phyloP scores from a whole-genome alignment of 2,329 filamentous ascomycete species.

The Talaromyces funiculosus region DNA sequence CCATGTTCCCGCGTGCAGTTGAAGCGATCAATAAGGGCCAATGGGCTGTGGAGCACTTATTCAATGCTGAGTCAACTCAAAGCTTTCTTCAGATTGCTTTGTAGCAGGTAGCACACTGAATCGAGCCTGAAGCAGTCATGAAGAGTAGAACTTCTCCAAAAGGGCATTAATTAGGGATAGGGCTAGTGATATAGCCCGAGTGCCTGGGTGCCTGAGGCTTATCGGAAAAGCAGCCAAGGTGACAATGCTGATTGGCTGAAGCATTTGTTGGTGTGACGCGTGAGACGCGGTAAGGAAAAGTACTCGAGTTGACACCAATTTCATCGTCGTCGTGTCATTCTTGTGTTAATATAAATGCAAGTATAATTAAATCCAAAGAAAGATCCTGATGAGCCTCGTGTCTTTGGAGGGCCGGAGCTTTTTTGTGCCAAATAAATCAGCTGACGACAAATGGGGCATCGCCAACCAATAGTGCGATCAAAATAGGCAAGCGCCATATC shows the following conservation, averaged over 20 bases:
- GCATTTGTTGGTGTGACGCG: conserved; percentile 7
- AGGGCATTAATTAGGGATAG: neutral
- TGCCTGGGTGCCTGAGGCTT: neutral
- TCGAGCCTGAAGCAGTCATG: neutral
- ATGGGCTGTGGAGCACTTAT: conserved; percentile 9
- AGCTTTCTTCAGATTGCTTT: conserved; percentile 3
- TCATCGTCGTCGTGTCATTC: neutral
- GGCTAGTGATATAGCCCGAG: neutral
- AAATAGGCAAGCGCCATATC: conserved; percentile 8
- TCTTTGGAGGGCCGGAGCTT: neutral
- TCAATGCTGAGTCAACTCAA: conserved; percentile 9
- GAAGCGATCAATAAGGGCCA: conserved; percentile 13
- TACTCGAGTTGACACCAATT: neutral
- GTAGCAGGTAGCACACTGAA: neutral
- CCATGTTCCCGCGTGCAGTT: conserved; percentile 21
- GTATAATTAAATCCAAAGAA: neutral
- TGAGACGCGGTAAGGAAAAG: conserved; percentile 9
- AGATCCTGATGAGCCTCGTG: too few species aligned
- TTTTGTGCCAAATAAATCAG: neutral
- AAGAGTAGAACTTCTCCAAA: neutral
- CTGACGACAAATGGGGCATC: conserved; percentile 6
- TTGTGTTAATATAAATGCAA: neutral
- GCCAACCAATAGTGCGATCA: conserved; percentile 5
- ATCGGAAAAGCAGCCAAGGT: neutral
- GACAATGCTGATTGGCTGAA: conserved; percentile 2